Conservation (phyloP, 2,329 filamentous ascomycete genomes). For the Trichoderma arundinaceum region DNA sequence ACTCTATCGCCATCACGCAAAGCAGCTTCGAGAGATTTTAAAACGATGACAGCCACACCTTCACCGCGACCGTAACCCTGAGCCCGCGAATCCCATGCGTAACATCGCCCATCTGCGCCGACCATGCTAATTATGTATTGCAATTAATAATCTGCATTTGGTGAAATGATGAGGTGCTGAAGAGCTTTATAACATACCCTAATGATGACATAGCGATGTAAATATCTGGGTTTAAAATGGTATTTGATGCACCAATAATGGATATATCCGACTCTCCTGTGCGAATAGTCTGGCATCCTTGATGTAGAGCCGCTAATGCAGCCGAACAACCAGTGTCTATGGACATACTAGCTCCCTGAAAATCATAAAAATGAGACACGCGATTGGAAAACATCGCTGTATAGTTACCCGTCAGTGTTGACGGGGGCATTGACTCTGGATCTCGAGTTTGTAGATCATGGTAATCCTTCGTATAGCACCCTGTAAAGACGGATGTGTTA, state of each 20-base stretch:
- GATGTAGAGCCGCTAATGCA: conserved; percentile 11
- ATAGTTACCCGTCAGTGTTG: background rate
- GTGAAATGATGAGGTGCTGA: no score
- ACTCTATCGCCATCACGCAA: conserved; percentile 23
- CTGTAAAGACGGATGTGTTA: conserved; percentile 20
- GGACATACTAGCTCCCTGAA: conserved; percentile 20
- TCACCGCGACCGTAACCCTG: conserved; percentile 30
- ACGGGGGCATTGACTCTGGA: background rate
- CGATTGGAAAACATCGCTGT: conserved; percentile 17
- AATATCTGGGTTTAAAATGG: conserved; percentile 24
- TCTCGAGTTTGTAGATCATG: background rate
- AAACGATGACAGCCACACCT: conserved; percentile 9
- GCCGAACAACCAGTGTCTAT: conserved; percentile 30
- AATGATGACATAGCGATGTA: conserved; percentile 3
- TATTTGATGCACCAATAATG: conserved; percentile 33
- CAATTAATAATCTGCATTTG: no score
- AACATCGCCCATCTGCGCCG: conserved; percentile 10
- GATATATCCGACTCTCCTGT: conserved; percentile 18
- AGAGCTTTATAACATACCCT: no score
- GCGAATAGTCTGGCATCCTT: conserved; percentile 9
- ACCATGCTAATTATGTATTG: no score
- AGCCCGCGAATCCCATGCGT: conserved; percentile 14
- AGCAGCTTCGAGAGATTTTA: conserved; percentile 19
- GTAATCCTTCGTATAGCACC: conserved; percentile 15
- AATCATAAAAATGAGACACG: conserved; percentile 29